Conservation (phyloP, 495 filamentous ascomycete species). For the Neurospora tetraspora region DNA sequence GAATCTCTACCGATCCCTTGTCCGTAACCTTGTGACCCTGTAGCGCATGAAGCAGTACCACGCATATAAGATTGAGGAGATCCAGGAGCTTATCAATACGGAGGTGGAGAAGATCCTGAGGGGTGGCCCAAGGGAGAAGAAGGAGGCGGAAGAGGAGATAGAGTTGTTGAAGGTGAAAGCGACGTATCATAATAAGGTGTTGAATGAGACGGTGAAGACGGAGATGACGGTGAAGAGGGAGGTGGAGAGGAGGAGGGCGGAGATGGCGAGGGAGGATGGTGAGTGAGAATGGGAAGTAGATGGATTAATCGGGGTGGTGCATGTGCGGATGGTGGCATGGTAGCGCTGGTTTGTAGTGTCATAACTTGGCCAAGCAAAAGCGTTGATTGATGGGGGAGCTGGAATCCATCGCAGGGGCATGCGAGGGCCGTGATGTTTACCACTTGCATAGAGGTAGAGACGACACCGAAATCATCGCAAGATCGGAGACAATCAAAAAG, state of each 20-base stretch:
- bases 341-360: not conserved
- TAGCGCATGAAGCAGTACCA: not conserved
- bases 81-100: too few relatives aligned
- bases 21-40: not conserved
- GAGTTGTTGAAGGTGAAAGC: too few relatives aligned
- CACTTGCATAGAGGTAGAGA: not conserved
- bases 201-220: not conserved
- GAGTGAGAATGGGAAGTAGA: not conserved
- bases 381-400: not conserved
- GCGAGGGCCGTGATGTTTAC: not conserved
- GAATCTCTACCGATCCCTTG: not conserved
- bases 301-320: not conserved
- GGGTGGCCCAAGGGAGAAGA: too few relatives aligned
- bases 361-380: not conserved
- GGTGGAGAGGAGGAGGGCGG: not conserved
- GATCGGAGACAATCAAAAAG: not conserved
- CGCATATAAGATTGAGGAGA: not conserved
- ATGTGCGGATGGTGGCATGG: not conserved
- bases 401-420: not conserved
- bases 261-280: not conserved
- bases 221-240: not conserved
- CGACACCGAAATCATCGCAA: not conserved
- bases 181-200: too few relatives aligned
- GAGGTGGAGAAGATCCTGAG: not conserved
- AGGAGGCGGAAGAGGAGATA: too few relatives aligned